Evolutionary conservation across 1,139 yeast genomes (phyloP).

Genomic region (Geotrichum siamense): DNA sequence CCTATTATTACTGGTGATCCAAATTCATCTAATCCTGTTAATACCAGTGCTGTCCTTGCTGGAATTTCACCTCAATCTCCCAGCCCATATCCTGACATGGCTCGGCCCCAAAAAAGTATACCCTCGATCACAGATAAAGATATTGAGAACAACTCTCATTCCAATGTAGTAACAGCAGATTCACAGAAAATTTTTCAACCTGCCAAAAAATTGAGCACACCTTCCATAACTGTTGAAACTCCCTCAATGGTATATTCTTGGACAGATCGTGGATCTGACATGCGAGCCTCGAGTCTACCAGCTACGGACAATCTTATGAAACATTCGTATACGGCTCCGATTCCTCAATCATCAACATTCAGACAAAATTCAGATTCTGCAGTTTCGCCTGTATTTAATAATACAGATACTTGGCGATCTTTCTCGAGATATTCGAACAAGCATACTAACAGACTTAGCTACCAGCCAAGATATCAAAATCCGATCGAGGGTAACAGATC

Average conservation of each 20-base stretch:
- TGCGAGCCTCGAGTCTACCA: no score
- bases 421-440: background rate
- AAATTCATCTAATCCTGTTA: slow-evolving; percentile 12
- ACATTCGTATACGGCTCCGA: background rate
- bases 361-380: background rate
- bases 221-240: background rate
- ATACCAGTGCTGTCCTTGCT: slow-evolving; percentile 16
- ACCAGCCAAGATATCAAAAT: no score
- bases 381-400: background rate
- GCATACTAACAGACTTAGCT: background rate
- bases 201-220: background rate
- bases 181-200: background rate
- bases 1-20: no score
- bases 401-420: background rate
- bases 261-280: no score
- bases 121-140: slow-evolving; percentile 3
- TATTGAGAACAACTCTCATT: no score
- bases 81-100: slow-evolving; percentile 34
- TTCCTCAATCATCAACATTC: background rate
- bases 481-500: background rate
- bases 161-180: background rate
- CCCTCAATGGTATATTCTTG: no score
- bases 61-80: slow-evolving; percentile 17
- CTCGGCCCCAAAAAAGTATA: slow-evolving; percentile 21
- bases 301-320: no score